Percentiles rank a stretch among this genome's conserved stretches.
Evolutionary conservation across 1,139 yeast genomes (phyloP).

Genomic region (Petasospora fabianii): DNA sequence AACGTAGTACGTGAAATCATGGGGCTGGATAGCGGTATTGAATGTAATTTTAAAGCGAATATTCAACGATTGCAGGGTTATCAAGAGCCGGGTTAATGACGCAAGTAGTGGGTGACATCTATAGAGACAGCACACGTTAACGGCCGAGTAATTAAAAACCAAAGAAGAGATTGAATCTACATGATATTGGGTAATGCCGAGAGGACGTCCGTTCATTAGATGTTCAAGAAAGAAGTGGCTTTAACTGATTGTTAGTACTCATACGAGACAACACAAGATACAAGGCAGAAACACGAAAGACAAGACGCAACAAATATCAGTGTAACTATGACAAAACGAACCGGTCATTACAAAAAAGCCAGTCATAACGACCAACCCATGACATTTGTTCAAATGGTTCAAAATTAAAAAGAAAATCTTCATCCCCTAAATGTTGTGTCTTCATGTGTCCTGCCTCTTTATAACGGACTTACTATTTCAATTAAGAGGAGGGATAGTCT

Average conservation of each 20-base stretch:
- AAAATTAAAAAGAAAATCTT: constrained; percentile 27
- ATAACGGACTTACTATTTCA: background rate
- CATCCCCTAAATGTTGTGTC: constrained; percentile 27
- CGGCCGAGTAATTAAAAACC: no score
- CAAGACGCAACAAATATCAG: constrained; percentile 33
- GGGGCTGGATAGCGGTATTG: no score
- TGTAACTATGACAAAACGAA: constrained; percentile 53
- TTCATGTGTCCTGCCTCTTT: background rate
- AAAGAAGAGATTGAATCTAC: no score
- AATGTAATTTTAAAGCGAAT: no score
- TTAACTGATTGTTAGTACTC: background rate
- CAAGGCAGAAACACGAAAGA: background rate
- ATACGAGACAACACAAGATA: background rate
- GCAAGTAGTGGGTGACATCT: no score
- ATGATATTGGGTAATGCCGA: no score
- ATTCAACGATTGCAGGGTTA: no score
- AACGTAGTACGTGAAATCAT: no score
- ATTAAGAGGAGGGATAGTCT: background rate
- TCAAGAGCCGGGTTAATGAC: no score
- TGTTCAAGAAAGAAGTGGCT: no score
- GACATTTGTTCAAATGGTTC: constrained; percentile 29
- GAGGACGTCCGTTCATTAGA: no score
- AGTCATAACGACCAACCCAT: constrained; percentile 31
- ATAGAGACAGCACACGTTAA: no score
- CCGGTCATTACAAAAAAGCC: constrained; percentile 39